Evolutionary conservation across 192 early-diverging fungal species (phyloP).

Genomic region (Powellomyces hirtus): DNA sequence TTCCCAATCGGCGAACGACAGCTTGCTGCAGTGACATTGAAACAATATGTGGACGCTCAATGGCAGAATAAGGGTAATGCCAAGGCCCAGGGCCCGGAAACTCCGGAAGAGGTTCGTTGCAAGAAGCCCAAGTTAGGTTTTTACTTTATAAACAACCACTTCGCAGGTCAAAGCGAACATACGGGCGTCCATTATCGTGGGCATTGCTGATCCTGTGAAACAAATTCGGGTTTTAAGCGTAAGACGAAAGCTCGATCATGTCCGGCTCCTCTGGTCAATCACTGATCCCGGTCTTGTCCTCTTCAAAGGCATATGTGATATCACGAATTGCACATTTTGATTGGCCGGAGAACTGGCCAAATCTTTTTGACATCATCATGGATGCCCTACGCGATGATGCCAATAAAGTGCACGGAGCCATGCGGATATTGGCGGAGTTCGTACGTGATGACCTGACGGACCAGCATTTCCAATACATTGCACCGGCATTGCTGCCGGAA

Average conservation of each 20-base stretch:
- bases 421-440: conserved; percentile 86
- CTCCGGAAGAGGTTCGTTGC: conserved; percentile 44
- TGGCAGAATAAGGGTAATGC: conserved; percentile 54
- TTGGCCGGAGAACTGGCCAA: conserved; percentile 93
- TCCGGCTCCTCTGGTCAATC: background rate
- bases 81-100: conserved; percentile 56
- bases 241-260: conserved; percentile 7
- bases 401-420: conserved; percentile 80
- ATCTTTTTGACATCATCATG: conserved; percentile 77
- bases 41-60: conserved; percentile 70
- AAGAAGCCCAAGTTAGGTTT: too few species aligned
- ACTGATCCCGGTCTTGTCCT: too few species aligned
- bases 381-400: conserved; percentile 58
- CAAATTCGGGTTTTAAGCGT: conserved; percentile 67
- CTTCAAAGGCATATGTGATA: conserved; percentile 75
- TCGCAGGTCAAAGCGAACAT: conserved; percentile 63
- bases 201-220: conserved; percentile 55
- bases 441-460: conserved; percentile 84
- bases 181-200: conserved; percentile 54
- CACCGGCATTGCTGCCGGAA: conserved; percentile 78
- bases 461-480: conserved; percentile 78
- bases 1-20: conserved; percentile 12
- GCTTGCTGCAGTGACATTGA: conserved; percentile 69
- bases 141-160: too few species aligned
- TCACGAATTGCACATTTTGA: conserved; percentile 89